Base-by-base conservation (phyloP, 345 rosid species). In the Arabidopsis suecica region DNA sequence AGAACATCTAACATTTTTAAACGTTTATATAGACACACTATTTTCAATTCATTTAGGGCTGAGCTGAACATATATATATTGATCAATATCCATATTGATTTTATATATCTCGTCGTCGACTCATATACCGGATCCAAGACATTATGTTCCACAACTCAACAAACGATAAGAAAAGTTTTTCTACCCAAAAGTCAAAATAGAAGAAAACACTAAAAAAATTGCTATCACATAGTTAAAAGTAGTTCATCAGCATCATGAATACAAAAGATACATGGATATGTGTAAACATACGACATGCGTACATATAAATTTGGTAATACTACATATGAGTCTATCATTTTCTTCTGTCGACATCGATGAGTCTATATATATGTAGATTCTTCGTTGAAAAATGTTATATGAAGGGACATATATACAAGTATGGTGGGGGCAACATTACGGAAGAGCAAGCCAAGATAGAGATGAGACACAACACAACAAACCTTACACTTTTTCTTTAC, bases 401-500 rank as follows among this genome's bases (percentile, higher is more conserved):
- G 64, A 76, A 76, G 61, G 54, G 69, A 60, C 69, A 60, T 60
- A 75, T 60, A 75, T 32, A 75, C 69, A 61, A 68, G 71, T 69
- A 70, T 83, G 88, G 93, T 86, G 91, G 96, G 84, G 88, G 74
- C 83, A 70, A 67, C 78, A 80, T 78, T 69, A 66, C 80, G 44
- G 68, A 73, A 55, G 74, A 63, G 72, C 76, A 77, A 72, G 70
- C 51, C 56, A 74, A 74, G 78, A 71, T 75, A 62, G 67, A 81
- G 78, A 75, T 75, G 80, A 65, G 83, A 79, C 81, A 74, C 83
- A 84, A 58, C 78, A 84, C 84, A 88, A 85, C 88, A 88, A 88
- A 86, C 81, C 88, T 82, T 80, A 58, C 85, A 81, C 88, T 85
- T 88, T 85, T 80, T 83, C 86, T 83, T 80, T 84, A 82, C 84